Base-by-base conservation (phyloP, 805 yeast species). In the Schizosaccharomyces cryophilus region DNA sequence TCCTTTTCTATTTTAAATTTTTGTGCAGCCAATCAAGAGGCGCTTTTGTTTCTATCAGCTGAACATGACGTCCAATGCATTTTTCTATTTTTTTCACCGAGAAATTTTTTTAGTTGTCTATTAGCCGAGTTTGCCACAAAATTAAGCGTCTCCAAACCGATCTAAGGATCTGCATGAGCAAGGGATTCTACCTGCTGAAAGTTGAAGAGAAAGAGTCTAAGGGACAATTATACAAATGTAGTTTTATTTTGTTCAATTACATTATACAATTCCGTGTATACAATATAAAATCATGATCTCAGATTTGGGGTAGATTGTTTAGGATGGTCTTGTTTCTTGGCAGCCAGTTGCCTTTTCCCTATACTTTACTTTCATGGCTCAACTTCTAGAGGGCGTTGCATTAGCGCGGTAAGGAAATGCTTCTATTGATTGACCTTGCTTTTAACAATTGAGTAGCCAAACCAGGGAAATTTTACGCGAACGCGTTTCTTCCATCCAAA, bases 401-500 rank as follows among this genome's bases (percentile, higher is more conserved):
- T 51, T 51, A 29, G 56, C 56, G 9, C 56, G 56, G 56, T 51
- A 51, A 24, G 56, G 2, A 17, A 19, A 15, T 26, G 9, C 2
- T 29, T 19, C 15, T 17, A 5, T 51, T 5, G 7, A 3, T 24
- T 51, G 26, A 24, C 6, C n/a, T 26, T 24, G n/a, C 35, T 17
- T 24, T 17, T 51, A 45, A 45, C 51, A 13, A 24, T 45, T 45
- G 51, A 45, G 31, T 51, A 51, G 56, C 56, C 30, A 51, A 51
- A 17, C 15, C 35, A 11, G 35, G 26, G 30, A 21, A 29, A 11
- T 6, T 19, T 17, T 51, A 5, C 30, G 35, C 30, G 56, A 51
- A 29, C 30, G 26, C 19, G 31, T 84, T 64, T 68, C 69, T 21
- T 67, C 69, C 15, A 68, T 78, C 61, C 78, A 80, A 66, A 61